Base-by-base conservation (phyloP, 768 basidiomycete species). In the Pleurotus tuoliensis region DNA sequence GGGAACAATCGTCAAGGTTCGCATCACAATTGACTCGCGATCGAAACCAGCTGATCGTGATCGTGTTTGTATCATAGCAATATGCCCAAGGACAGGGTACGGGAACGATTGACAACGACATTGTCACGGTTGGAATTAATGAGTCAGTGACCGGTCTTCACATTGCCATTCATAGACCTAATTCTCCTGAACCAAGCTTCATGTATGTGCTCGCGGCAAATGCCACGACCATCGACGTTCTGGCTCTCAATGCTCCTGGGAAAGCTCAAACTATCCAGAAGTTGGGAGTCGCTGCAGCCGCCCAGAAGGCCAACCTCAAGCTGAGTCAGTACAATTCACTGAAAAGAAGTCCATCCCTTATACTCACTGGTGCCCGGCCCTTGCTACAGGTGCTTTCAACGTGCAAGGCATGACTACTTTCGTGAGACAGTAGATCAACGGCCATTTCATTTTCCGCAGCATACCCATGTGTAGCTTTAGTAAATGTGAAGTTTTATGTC, bases 1-100 rank as follows among this genome's bases (percentile, higher is more conserved):
- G 55, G 75, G 69, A 4, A 67, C 69, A n/a, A 73, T 81, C 40
- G 76, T 80, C 45, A 76, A 74, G 68, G 76, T 73, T 30, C 18
- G 64, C 30, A 34, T 34, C 30, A 9, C 30, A 34, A 3, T 34
- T 34, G 30, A 3, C 30, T 34, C 30, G 30, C 11, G 11, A 34
- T 34, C 11, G 30, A 34, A 34, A 11, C 30, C 30, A 9, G 30
- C 30, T 34, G 30, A 34, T 34, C 11, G 30, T 34, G 7, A 34
- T 34, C 30, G 11, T 9, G 30, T 34, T 34, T 12, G 30, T 34
- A 34, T 11, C 30, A 46, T 50, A 73, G 73, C 75, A 77, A 73
- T 77, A 75, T 61, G 59, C 67, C 11, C 73, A 74, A 63, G 66
- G 65, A 24, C 57, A 64, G 2, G 68, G 65, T 15, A 67, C 69